Evolutionary conservation across 495 filamentous ascomycete species (phyloP), one percentile per base, ranked within the genome.

Genomic region (Parmelia sp.): DNA sequence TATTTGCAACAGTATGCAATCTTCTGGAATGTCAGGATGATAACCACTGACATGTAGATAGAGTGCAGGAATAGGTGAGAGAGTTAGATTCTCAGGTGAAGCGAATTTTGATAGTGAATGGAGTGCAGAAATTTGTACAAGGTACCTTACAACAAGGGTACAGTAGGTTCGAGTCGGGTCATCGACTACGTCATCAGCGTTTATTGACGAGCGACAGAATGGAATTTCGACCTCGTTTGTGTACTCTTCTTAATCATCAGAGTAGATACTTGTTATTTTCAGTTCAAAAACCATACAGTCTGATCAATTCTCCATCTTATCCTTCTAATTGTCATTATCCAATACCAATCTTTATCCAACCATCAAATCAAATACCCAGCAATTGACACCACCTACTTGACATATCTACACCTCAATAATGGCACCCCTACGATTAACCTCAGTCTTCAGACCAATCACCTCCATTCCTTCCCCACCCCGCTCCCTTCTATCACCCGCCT

Each of bases 401-500:
- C 29, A 33, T 6, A 21, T 31, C 25, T 51, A 51, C 17, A 21
- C 51, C 21, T 55, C 17, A 33, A 39, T 35, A 23, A 64, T 64
- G 62, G 19, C 31, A 11, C 57, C 42, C 51, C 40, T 64, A 17
- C 62, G 37, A 49, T 27, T 59, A n/a, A 29, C 45, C 31, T 33
- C 42, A 64, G 10, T 42, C 21, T 42, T 59, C 44, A 47, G 56
- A 49, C 49, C 33, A 12, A 25, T 60, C 12, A 36, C 36, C 14
- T 17, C 36, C 11, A 63, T 39, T 12, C 53, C 21, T n/a, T 53
- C 53, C 17, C 31, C 53, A 23, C 60, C 60, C 49, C 65, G 27
- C 40, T 39, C 15, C n/a, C 9, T 33, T 11, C 11, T 66, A 36
- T 23, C 12, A 37, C 57, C 23, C 35, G 63, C 21, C 33, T 64